phyloP scores from a whole-genome alignment of 2,329 filamentous ascomycete species.

The Neofusicoccum cordaticola region DNA sequence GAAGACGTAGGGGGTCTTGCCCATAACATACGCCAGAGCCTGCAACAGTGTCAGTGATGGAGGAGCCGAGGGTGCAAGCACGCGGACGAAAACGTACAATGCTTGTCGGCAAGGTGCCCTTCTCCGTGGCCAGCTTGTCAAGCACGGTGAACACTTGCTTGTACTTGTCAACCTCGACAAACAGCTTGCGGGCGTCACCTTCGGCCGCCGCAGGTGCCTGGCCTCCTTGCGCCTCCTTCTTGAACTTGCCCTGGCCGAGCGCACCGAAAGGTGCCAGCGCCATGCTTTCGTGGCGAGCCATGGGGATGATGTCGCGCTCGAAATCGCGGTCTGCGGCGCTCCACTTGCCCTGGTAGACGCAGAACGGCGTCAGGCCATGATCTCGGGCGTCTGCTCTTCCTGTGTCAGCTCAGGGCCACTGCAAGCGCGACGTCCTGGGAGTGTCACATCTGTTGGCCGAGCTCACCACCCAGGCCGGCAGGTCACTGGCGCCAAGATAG shows the following conservation, averaged over 20 bases:
- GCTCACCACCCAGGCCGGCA: constrained; percentile 43
- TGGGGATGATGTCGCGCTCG: constrained; percentile 67
- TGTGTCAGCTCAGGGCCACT: neutral
- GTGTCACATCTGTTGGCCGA: constrained; percentile 42
- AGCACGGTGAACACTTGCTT: constrained; percentile 55
- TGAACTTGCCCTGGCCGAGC: constrained; percentile 49
- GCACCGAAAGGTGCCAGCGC: constrained; percentile 56
- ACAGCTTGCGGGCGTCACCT: constrained; percentile 36
- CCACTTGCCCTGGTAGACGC: constrained; percentile 67
- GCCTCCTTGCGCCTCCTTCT: constrained; percentile 29
- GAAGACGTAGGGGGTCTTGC: constrained; percentile 70
- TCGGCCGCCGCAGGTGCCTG: constrained; percentile 17
- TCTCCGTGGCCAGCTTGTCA: constrained; percentile 57
- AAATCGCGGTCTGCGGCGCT: constrained; percentile 61
- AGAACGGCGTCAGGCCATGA: constrained; percentile 68
- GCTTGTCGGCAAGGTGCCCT: constrained; percentile 58
- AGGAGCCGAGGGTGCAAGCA: too few species aligned
- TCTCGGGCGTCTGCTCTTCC: constrained; percentile 57
- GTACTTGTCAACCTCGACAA: constrained; percentile 48
- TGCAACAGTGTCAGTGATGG: neutral
- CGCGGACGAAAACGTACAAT: constrained; percentile 16
- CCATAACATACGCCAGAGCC: constrained; percentile 70
- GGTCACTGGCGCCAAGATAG: constrained; percentile 39
- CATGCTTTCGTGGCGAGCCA: constrained; percentile 63
- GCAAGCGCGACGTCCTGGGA: neutral